These are phyloP conservation scores for Endogone sp. DNA, from an alignment of 192 early-diverging fungal species.

Conservation along the genomic window DNA sequence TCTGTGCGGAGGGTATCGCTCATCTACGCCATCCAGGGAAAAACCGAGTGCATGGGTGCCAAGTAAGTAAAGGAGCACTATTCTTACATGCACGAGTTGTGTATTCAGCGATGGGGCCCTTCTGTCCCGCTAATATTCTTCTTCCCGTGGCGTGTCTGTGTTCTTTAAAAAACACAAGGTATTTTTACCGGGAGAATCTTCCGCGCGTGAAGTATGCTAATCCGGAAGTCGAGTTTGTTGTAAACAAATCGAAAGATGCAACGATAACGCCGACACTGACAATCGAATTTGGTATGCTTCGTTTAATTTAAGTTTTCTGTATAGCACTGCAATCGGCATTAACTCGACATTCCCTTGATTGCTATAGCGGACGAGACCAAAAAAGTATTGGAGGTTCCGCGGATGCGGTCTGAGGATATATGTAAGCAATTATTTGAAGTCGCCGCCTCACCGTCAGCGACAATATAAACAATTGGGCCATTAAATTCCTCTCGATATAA, in stretches of 20 bases:
- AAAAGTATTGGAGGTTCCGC: not conserved
- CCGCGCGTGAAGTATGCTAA: constrained; percentile 56
- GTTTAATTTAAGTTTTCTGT: not conserved
- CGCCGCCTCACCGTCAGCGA: too few species aligned
- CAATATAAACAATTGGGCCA: too few species aligned
- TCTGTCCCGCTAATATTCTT: too few species aligned
- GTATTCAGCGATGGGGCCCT: too few species aligned
- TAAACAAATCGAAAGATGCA: constrained; percentile 34
- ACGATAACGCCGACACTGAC: constrained; percentile 39
- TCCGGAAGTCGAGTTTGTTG: constrained; percentile 39
- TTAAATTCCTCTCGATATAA: too few species aligned
- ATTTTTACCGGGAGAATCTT: constrained; percentile 48
- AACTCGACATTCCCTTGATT: not conserved
- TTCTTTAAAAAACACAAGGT: too few species aligned
- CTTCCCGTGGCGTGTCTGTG: too few species aligned
- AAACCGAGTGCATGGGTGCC: constrained; percentile 43
- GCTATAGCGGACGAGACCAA: not conserved
- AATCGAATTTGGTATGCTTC: constrained; percentile 45
- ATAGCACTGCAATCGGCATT: not conserved
- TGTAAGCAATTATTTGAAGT: not conserved
- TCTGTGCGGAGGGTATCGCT: constrained; percentile 49
- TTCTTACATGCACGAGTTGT: too few species aligned
- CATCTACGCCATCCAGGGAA: constrained; percentile 34
- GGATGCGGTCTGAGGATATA: not conserved
- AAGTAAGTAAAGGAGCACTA: constrained; percentile 28